Evolutionary conservation across 23 red algal species (phyloP), one percentile per base, ranked within the genome.

Genomic region (Gracilaria gracilis): DNA sequence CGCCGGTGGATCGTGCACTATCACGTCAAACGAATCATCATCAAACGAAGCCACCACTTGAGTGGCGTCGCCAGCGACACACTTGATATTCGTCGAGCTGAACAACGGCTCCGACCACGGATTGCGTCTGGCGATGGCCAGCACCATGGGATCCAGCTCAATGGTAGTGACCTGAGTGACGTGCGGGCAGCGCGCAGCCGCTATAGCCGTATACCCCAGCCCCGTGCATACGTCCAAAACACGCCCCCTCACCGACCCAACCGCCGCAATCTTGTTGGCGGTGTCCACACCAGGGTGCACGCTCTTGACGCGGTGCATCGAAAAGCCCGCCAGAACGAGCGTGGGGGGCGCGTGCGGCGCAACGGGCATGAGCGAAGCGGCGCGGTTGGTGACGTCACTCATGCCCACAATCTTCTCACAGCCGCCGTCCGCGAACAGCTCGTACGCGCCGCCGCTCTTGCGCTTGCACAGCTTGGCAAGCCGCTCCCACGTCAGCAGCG

Each of bases 141-240:
- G 24, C 17, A 96, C 87, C 36, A 64, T 29, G 25, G 84, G 61
- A 29, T 96, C 94, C 14, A 71, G 51, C 83, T 96, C 94, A 21
- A 96, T 84, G 14, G 94, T 96, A 46, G 59, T 62, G 6, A 93
- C 80, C 54, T 35, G 25, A 1, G 25, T 49, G 2, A 92, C 88
- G 9, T 27, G 15, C 11, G 0, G 9, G 33, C 66, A 50, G 12
- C 74, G 38, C 39, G 80, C 91, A 11, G 88, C 50, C 9, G 81
- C 87, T 17, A 96, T 85, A 1, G 86, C 86, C 46, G 94, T 96
- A 35, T 96, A 96, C 9, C 94, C 94, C 37, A 96, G 40, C 4
- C 94, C 94, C 9, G 94, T 96, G 46, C 94, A 89, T 31, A 96
- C 69, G 74, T 96, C 94, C 11, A 96, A 61, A 37, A 92, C 83